Evolutionary conservation across 495 filamentous ascomycete species (phyloP).

Genomic region (Entonaema liquescens): DNA sequence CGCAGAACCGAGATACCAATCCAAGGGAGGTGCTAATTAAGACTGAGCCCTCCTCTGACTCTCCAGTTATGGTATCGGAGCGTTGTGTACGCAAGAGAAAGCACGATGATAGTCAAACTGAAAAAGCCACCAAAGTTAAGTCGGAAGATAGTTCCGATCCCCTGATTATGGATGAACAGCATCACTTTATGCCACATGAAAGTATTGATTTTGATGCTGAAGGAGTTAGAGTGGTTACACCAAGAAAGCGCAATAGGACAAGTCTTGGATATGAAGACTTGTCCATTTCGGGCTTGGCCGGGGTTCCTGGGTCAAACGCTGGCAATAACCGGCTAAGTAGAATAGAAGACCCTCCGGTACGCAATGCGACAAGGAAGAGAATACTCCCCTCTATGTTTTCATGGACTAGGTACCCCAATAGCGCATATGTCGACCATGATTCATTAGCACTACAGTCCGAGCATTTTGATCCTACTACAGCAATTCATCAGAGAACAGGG

Average conservation of each 20-base stretch:
- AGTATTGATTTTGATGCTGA: conserved; percentile 82
- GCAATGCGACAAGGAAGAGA: background rate
- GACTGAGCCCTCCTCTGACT: conserved; percentile 56
- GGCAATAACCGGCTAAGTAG: background rate
- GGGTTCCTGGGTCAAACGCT: background rate
- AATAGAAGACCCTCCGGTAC: background rate
- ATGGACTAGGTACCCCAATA: background rate
- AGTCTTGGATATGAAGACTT: conserved; percentile 12
- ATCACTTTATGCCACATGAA: conserved; percentile 52
- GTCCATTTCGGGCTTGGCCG: conserved; percentile 10
- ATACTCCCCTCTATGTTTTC: background rate
- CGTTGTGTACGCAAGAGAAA: conserved; percentile 55
- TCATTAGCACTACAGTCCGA: background rate
- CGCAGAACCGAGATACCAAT: conserved; percentile 12
- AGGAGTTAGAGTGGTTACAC: conserved; percentile 68
- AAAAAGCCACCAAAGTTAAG: conserved; percentile 45
- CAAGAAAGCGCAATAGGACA: conserved; percentile 58
- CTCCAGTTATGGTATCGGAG: conserved; percentile 54
- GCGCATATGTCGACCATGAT: background rate
- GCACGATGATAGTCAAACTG: conserved; percentile 26
- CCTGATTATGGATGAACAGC: conserved; percentile 46
- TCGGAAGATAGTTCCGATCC: conserved; percentile 47
- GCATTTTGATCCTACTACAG: conserved; percentile 11
- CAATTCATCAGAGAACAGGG: background rate
- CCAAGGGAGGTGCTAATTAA: conserved; percentile 45